These are phyloP conservation scores for Notholithocarpus densiflorus DNA, from an alignment of 306 rosid species.

Conservation along the genomic window DNA sequence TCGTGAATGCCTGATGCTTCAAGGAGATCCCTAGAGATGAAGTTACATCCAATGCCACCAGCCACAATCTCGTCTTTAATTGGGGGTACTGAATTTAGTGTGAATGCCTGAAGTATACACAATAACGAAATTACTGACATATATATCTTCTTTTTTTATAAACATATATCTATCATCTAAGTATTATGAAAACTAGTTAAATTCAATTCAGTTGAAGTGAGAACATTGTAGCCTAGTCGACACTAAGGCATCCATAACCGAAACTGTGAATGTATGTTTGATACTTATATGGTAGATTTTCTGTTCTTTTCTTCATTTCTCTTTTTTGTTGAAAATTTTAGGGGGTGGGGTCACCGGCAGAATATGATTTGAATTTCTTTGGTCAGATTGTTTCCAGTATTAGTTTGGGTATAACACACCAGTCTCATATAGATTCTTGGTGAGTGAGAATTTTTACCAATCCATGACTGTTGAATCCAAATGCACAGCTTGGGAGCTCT, in stretches of 20 bases:
- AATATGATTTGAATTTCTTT: background rate
- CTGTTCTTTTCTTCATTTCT: background rate
- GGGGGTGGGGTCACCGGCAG: background rate
- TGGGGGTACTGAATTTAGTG: constrained; percentile 71
- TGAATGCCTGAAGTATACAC: constrained; percentile 52
- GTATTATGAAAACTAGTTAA: background rate
- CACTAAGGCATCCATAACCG: too few species aligned
- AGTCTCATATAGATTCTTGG: background rate
- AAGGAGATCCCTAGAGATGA: constrained; percentile 70
- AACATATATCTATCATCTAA: too few species aligned
- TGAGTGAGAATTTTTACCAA: constrained; percentile 34
- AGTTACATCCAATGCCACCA: constrained; percentile 71
- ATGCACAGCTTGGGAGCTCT: constrained; percentile 89
- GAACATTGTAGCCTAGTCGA: background rate
- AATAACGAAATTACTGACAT: background rate
- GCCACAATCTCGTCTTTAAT: constrained; percentile 57
- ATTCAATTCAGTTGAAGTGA: background rate
- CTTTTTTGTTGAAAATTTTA: too few species aligned
- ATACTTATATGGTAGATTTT: background rate
- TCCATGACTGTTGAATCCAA: constrained; percentile 67
- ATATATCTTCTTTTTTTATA: background rate
- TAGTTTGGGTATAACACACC: background rate
- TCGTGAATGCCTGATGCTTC: constrained; percentile 69
- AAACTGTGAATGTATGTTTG: background rate
- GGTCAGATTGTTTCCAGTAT: background rate